Base-by-base conservation (phyloP, 2,329 filamentous ascomycete genomes). In the Colletotrichum neosansevieriae region DNA sequence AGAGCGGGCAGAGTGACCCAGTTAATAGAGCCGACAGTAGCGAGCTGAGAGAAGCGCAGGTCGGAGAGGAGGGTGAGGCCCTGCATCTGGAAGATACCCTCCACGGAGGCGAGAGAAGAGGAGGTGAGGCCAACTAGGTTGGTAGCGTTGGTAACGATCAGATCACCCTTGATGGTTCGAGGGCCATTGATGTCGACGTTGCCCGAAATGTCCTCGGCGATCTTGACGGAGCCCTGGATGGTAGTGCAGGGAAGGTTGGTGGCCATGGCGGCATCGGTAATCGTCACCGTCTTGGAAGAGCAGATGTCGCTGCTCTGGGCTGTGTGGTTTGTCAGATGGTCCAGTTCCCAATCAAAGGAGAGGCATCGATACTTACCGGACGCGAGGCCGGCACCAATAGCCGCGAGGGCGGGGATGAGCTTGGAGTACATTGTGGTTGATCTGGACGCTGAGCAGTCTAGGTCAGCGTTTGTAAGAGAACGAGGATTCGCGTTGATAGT, bases 1-100 rank as follows among this genome's bases (percentile, higher is more conserved):
- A 84, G 86, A 76, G 80, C 84, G 70, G 90, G 90, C 47, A 98
- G 88, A 73, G 92, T 91, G 67, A 86, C 83, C 86, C 92, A 94
- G 73, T 86, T 80, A 78, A 98, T 91, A 66, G 82, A 81, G 72
- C 88, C 86, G 71, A 97, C 89, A 38, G 82, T 81, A 70, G 80
- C 85, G 67, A 99, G 89, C 29, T 82, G 75, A 66, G 85, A 82
- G 82, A 97, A 90, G 73, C 80, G 83, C 69, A 98, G 84, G 63
- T 83, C 86, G 74, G 86, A 88, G 63, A 99, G 85, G 40, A 88
- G 82, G 70, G 90, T 92, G 64, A 94, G 84, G 72, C 88, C 88
- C 73, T 86, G 82, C 71, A 98, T 83, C 67, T 82, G 80, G 84
- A 98, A 94, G n/a, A 78, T 80, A 56, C 91, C 90, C 54, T 85